Conservation (phyloP, 306 rosid genomes). For the Cucumis cinereus region DNA sequence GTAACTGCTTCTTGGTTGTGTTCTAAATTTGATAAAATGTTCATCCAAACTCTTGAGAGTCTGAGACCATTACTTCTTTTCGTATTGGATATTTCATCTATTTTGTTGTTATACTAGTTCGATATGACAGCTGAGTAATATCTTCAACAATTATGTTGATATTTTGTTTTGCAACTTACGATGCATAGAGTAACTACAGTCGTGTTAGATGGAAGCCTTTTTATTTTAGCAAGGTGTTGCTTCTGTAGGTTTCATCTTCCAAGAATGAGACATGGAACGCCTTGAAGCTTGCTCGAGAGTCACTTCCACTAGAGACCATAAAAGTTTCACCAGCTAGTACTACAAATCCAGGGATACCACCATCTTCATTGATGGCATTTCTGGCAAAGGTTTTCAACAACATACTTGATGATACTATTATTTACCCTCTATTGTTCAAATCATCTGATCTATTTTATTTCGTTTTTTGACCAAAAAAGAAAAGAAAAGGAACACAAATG, state of each 20-base stretch:
- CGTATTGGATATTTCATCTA: not conserved
- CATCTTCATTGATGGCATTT: constrained; percentile 82
- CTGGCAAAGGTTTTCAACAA: constrained; percentile 40
- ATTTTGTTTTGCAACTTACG: not conserved
- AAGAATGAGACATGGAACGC: constrained; percentile 49
- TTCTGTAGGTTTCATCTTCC: constrained; percentile 60
- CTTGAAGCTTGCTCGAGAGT: constrained; percentile 59
- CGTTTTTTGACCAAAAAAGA: not conserved
- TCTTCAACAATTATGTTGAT: not conserved
- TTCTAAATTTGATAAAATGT: not conserved
- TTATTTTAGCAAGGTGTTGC: constrained; percentile 4
- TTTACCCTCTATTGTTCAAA: not conserved
- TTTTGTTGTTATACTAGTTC: not conserved
- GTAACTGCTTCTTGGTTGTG: not conserved
- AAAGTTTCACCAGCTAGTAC: constrained; percentile 41
- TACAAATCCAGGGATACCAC: constrained; percentile 94
- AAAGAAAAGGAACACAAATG: not conserved
- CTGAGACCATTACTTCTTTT: not conserved
- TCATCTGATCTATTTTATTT: not conserved
- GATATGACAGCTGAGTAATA: not conserved
- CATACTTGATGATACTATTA: not conserved
- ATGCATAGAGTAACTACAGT: not conserved
- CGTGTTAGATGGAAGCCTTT: not conserved
- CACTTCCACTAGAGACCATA: constrained; percentile 49
- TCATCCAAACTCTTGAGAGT: not conserved